Conservation (phyloP, 257 asterid genomes). For the Solanum dulcamara region DNA sequence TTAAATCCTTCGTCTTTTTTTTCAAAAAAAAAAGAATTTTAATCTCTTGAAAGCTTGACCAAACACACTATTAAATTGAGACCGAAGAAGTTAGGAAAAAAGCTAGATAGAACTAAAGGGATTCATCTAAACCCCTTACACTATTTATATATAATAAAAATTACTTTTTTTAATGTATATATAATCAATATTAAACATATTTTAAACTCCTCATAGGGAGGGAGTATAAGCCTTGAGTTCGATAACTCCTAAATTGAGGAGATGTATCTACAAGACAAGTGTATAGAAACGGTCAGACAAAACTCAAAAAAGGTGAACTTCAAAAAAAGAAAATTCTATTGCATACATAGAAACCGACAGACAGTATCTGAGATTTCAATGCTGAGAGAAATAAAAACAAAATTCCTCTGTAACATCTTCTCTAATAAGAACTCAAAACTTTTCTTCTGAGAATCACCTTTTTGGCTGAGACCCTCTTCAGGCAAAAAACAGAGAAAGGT, state of each 20-base stretch:
- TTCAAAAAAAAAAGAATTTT: too few species aligned
- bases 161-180: too few species aligned
- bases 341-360: not conserved
- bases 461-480: not conserved
- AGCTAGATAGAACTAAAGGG: too few species aligned
- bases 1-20: too few species aligned
- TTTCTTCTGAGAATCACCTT: not conserved
- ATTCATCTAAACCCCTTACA: too few species aligned
- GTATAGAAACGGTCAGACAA: not conserved
- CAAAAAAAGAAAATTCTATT: not conserved
- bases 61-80: too few species aligned
- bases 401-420: not conserved
- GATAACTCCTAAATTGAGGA: not conserved
- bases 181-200: too few species aligned
- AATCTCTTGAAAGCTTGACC: too few species aligned
- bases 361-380: conserved; percentile 6
- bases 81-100: too few species aligned
- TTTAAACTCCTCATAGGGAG: not conserved
- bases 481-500: not conserved
- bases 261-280: not conserved
- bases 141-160: too few species aligned
- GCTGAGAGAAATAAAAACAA: not conserved
- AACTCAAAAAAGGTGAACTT: not conserved
- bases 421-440: not conserved
- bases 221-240: not conserved